Percentiles rank a stretch among this genome's conserved stretches.
phyloP scores from a whole-genome alignment of 2,329 filamentous ascomycete genomes.

The Trichoderma brevicompactum region DNA sequence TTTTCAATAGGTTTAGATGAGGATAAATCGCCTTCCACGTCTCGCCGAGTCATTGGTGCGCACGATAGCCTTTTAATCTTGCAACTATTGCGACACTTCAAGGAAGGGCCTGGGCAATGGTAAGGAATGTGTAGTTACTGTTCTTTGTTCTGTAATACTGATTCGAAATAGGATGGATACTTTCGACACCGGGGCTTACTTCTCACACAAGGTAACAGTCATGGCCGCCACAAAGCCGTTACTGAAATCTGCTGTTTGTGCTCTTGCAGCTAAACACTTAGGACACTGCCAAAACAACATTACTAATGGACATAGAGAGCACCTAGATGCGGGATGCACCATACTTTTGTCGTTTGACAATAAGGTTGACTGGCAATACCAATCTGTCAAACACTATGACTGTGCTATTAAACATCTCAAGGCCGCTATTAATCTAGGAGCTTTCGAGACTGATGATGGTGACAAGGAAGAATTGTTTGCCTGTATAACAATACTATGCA shows the following conservation, averaged over 20 bases:
- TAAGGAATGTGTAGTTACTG: neutral
- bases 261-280: slow-evolving; percentile 14
- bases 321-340: neutral
- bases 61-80: neutral
- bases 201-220: slow-evolving; percentile 20
- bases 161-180: slow-evolving; percentile 10
- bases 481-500: slow-evolving; percentile 18
- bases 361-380: slow-evolving; percentile 20
- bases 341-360: neutral
- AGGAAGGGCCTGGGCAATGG: slow-evolving; percentile 21
- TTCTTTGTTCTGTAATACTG: no score
- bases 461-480: slow-evolving; percentile 18
- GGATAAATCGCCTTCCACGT: neutral
- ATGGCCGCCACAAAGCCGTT: slow-evolving; percentile 19
- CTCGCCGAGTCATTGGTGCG: neutral
- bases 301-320: neutral
- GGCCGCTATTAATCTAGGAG: slow-evolving; percentile 5
- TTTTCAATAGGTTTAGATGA: neutral
- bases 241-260: slow-evolving; percentile 19
- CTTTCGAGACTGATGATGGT: slow-evolving; percentile 17
- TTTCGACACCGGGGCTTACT: slow-evolving; percentile 21
- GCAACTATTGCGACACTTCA: slow-evolving; percentile 17
- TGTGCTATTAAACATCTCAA: slow-evolving; percentile 19
- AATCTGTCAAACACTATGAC: slow-evolving; percentile 14
- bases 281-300: neutral